These are phyloP conservation scores for Colletotrichum cuscutae DNA, from an alignment of 2,329 filamentous ascomycete species.

Conservation along the genomic window DNA sequence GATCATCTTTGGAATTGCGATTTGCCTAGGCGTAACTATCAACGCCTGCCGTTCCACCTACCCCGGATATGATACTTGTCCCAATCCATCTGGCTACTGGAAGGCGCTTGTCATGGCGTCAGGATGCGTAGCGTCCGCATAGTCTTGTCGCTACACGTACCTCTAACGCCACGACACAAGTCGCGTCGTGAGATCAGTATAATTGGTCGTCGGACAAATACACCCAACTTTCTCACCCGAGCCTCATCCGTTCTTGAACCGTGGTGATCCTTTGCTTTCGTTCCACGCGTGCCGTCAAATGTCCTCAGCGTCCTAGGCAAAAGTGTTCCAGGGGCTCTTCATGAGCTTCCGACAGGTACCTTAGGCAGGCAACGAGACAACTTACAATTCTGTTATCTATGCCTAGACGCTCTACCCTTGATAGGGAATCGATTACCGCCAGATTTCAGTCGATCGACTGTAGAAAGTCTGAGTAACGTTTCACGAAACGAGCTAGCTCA, in stretches of 20 bases:
- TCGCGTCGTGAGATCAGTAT: not conserved
- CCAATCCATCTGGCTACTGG: not conserved
- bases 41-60: not conserved
- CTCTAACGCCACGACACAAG: not conserved
- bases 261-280: not conserved
- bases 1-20: not conserved
- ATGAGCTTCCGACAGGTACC: not conserved
- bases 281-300: too few relatives aligned
- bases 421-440: too few relatives aligned
- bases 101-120: not conserved
- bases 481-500: too few relatives aligned
- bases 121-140: not conserved
- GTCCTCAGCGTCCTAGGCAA: too few relatives aligned
- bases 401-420: too few relatives aligned
- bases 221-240: not conserved
- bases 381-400: too few relatives aligned
- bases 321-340: not conserved
- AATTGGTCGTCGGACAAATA: not conserved
- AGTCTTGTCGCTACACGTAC: not conserved
- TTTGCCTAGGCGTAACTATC: not conserved
- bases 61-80: not conserved
- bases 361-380: too few relatives aligned
- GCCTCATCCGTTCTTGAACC: not conserved
- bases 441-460: too few relatives aligned
- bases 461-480: too few relatives aligned